Percentiles rank a stretch among this genome's conserved stretches.
phyloP scores from a whole-genome alignment of 768 basidiomycete genomes.

The Leccinum barrowsii region DNA sequence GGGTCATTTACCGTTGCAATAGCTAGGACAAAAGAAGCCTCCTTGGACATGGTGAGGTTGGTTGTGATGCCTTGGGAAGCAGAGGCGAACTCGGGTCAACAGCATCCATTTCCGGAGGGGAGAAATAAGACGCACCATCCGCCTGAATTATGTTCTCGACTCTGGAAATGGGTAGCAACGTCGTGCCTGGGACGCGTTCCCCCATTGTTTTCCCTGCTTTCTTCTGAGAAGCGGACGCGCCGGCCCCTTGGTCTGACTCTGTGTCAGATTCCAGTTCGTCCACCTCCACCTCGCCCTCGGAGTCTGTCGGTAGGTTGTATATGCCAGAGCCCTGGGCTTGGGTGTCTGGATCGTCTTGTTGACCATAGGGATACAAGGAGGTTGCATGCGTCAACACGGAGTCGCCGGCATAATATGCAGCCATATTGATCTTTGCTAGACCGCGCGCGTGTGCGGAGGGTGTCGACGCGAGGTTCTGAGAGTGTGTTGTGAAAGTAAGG shows the following conservation, averaged over 20 bases:
- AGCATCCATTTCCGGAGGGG: slow-evolving; percentile 5
- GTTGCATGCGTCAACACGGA: slow-evolving; percentile 30
- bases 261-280: slow-evolving; percentile 35
- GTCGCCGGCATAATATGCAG: slow-evolving; percentile 30
- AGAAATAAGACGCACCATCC: slow-evolving; percentile 50
- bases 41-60: slow-evolving; percentile 67
- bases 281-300: slow-evolving; percentile 32
- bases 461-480: slow-evolving; percentile 6
- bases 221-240: slow-evolving; percentile 26
- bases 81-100: slow-evolving; percentile 15
- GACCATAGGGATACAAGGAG: slow-evolving; percentile 30
- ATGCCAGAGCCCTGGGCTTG: slow-evolving; percentile 24
- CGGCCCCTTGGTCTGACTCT: slow-evolving; percentile 26
- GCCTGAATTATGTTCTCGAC: slow-evolving; percentile 78
- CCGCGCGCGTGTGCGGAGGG: slow-evolving; percentile 1
- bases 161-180: slow-evolving; percentile 59
- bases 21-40: slow-evolving; percentile 70
- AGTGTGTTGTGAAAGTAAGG: slow-evolving; percentile 1
- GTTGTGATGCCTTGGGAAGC: slow-evolving; percentile 50
- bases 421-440: slow-evolving; percentile 22
- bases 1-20: slow-evolving; percentile 61
- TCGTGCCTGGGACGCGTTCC: slow-evolving; percentile 60
- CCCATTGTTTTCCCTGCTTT: slow-evolving; percentile 28
- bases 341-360: slow-evolving; percentile 23
- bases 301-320: slow-evolving; percentile 34